Percentiles rank a stretch among this genome's conserved stretches.
These are phyloP conservation scores for Diaporthe sp. DNA, from an alignment of 2,329 filamentous ascomycete genomes.

Conservation along the genomic window DNA sequence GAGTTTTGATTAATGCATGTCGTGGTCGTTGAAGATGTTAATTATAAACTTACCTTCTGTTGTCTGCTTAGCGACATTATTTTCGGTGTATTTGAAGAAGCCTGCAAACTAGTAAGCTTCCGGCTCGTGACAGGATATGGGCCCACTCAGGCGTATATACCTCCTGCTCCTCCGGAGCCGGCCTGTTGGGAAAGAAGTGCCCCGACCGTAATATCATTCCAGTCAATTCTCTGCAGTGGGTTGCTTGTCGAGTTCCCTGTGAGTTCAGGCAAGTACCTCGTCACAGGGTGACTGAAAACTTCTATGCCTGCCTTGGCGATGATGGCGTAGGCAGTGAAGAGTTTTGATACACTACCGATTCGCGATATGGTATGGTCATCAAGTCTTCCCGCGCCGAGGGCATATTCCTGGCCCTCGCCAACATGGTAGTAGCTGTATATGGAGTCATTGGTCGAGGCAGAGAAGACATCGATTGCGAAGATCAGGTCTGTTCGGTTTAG, in stretches of 20 bases:
- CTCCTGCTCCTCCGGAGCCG: background rate
- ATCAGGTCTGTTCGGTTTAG: slow-evolving; percentile 2
- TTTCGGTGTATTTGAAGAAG: background rate
- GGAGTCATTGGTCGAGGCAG: slow-evolving; percentile 11
- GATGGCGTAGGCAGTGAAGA: slow-evolving; percentile 5
- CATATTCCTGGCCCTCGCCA: slow-evolving; percentile 7
- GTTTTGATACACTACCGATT: background rate
- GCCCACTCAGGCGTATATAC: background rate
- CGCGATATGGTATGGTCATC: background rate
- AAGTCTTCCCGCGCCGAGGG: background rate
- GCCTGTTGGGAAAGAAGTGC: background rate
- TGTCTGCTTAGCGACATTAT: background rate
- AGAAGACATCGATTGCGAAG: slow-evolving; percentile 5
- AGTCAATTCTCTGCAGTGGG: background rate
- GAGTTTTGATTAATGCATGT: background rate
- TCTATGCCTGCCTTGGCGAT: slow-evolving; percentile 7
- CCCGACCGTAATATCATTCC: background rate
- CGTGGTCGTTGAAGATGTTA: background rate
- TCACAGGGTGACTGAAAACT: background rate
- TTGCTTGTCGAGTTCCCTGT: background rate
- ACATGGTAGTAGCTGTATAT: slow-evolving; percentile 6
- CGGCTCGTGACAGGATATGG: background rate
- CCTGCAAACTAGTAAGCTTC: background rate
- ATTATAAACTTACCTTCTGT: background rate
- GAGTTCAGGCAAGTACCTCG: slow-evolving; percentile 8